Base-by-base conservation (phyloP, 306 rosid species). In the Malus fusca region DNA sequence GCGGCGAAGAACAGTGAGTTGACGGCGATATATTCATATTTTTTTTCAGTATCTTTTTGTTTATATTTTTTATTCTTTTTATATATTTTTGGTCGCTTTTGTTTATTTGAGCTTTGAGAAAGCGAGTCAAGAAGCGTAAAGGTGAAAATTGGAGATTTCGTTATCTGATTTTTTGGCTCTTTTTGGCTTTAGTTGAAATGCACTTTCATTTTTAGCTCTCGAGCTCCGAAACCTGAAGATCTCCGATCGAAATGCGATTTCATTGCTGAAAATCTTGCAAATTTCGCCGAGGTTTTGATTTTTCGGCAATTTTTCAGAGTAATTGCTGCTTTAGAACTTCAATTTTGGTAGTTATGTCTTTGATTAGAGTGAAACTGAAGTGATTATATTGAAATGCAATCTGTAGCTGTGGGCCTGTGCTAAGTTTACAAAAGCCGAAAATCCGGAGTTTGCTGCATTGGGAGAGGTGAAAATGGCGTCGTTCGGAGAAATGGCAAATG, bases 401-500 rank as follows among this genome's bases (percentile, higher is more conserved):
- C 59, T 61, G 46, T 44, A 44, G 37, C 56, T 22, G 35, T 8
- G 59, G 46, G n/a, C 21, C 25, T n/a, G 62, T 74, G 75, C 60
- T 71, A 21, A 67, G 71, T 26, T 77, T 66, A 35, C 53, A 43
- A 70, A 4, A 58, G 37, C 35, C 21, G 71, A 43, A 70, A 4
- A 44, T 26, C 25, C 23, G 74, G 65, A 55, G 77, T 64, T 68
- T 72, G 82, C 71, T 78, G 86, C 75, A 73, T 80, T 66, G 11
- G 70, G 59, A 33, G 82, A 78, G 74, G 78, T 11, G 76, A 80
- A 75, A 28, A 89, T 87, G 97, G 94, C 90, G 65, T 75, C 95
- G 43, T 73, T 95, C 75, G 97, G 99, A 74, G 97, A 95, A 3
- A 72, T 92, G 21, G 99, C 99, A 23, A 95, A 75, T 85, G 79